Conservation (phyloP, 306 rosid genomes). For the Psophocarpus tetragonolobus region DNA sequence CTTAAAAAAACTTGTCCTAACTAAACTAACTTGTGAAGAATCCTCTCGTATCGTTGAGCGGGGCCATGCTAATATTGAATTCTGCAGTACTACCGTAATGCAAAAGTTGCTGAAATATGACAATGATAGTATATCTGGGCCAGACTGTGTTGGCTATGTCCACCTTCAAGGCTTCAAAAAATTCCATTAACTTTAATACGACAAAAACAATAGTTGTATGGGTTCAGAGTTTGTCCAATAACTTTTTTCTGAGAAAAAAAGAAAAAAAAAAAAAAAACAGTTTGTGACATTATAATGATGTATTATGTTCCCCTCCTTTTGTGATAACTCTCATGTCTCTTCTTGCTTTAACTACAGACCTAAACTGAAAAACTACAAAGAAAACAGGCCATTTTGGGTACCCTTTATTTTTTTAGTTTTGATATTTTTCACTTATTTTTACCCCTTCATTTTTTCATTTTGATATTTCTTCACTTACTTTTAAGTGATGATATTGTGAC, state of each 20-base stretch:
- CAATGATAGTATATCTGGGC: constrained; percentile 10
- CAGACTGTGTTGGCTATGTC: not conserved
- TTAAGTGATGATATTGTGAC: no score
- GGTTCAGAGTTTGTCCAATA: constrained; percentile 20
- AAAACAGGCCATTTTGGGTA: no score
- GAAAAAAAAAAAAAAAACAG: not conserved
- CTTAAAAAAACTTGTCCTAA: no score
- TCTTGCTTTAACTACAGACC: not conserved
- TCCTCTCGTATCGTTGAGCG: not conserved
- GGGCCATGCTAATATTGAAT: not conserved
- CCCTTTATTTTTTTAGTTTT: no score
- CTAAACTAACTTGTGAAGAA: constrained; percentile 3
- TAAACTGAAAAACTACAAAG: not conserved
- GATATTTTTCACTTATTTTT: no score
- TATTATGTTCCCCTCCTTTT: not conserved
- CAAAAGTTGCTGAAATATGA: constrained; percentile 27
- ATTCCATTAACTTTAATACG: not conserved
- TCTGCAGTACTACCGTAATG: constrained; percentile 31
- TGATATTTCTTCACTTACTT: no score
- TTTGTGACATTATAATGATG: constrained; percentile 28
- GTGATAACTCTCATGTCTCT: not conserved
- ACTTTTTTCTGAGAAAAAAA: not conserved
- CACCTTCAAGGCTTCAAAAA: constrained; percentile 19
- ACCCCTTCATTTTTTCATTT: no score
- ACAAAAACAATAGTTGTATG: not conserved